Conservation (phyloP, 345 rosid genomes). For the Pistacia vera region DNA sequence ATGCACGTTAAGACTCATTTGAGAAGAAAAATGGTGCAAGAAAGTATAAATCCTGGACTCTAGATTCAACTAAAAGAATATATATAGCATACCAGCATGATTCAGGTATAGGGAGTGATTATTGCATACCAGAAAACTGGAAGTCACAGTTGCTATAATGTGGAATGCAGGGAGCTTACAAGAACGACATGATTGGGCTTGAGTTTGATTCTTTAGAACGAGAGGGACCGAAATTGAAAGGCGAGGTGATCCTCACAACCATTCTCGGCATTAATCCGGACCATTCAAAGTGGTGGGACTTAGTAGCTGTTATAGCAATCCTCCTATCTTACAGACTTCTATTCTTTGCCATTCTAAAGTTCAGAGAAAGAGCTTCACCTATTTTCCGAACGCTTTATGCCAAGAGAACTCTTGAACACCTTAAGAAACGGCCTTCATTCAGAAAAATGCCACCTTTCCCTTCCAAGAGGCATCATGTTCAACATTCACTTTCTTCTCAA, state of each 20-base stretch:
- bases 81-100: conserved; percentile 1
- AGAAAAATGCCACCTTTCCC: conserved; percentile 43
- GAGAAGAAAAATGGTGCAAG: too few species aligned
- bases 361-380: conserved; percentile 67
- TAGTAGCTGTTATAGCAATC: conserved; percentile 45
- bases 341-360: conserved; percentile 63
- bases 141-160: conserved; percentile 1
- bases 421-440: conserved; percentile 68
- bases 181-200: conserved; percentile 64
- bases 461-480: conserved; percentile 56
- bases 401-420: conserved; percentile 52
- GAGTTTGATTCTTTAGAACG: conserved; percentile 57
- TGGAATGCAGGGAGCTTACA: conserved; percentile 61
- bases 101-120: neutral
- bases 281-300: conserved; percentile 76
- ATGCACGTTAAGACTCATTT: neutral
- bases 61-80: neutral
- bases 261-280: conserved; percentile 48
- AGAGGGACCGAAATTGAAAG: conserved; percentile 49
- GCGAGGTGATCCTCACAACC: conserved; percentile 48
- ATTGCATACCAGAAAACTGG: neutral
- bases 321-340: conserved; percentile 51
- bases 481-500: conserved; percentile 60
- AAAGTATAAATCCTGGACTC: too few species aligned
- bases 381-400: conserved; percentile 45